Evolutionary conservation across 805 yeast genomes (phyloP), one percentile per base, ranked within the genome.

Genomic region (Starmerella apicola): DNA sequence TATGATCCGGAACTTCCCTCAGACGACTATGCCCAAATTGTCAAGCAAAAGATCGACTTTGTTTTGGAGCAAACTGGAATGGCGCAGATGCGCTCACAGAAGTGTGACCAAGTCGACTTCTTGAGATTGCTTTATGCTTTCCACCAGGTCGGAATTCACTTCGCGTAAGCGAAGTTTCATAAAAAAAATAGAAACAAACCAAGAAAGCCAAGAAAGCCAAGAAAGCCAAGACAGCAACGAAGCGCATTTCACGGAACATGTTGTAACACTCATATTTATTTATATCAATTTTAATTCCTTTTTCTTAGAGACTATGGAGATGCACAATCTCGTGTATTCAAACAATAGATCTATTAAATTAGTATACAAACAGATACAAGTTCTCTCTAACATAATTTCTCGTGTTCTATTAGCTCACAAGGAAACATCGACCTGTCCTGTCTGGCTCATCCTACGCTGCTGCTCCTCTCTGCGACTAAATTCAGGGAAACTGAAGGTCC

Each of bases 121-220:
- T 67, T 91, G 53, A 53, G 61, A 56, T 64, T 91, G 35, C 64
- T 91, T 42, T 85, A 80, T 52, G 95, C 94, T 2, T 91, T 91
- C 69, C 95, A 91, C 62, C 91, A 88, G 61, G 95, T 83, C 34
- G 97, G 97, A 32, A 81, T 91, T 45, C 97, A 88, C 61, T 91
- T 91, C 64, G 95, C 95, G 42, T 86, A 64, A 40, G 9, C 30
- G 10, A 12, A 23, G 10, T 23, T 8, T 23, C n/a, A n/a, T n/a
- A n/a, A n/a, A n/a, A n/a, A 25, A 25, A 25, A 25, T 25, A n/a
- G n/a, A 25, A 25, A 25, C n/a, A n/a, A 25, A n/a, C n/a, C 28
- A n/a, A n/a, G n/a, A n/a, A n/a, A n/a, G n/a, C n/a, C n/a, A n/a
- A n/a, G n/a, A n/a, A n/a, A n/a, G n/a, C n/a, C n/a, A n/a, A n/a